phyloP scores from a whole-genome alignment of 257 asterid genomes.

The Dorcoceras hygrometricum region DNA sequence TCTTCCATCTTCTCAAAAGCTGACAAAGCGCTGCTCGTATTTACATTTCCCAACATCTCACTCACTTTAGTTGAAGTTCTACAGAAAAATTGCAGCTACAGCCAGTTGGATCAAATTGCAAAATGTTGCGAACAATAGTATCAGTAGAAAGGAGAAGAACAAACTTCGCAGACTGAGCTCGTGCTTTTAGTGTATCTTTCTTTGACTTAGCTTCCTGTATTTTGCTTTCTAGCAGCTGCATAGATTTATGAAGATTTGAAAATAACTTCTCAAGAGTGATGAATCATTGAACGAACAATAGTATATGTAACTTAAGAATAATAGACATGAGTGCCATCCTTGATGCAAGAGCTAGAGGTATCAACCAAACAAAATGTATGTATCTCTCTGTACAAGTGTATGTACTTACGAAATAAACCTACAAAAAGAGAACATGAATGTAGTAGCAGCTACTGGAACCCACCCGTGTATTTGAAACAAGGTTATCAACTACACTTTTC shows the following conservation, averaged over 20 bases:
- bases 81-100: conserved; percentile 27
- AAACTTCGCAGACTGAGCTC: conserved; percentile 98
- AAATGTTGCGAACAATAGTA: conserved; percentile 15
- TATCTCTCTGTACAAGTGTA: conserved; percentile 26
- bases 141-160: conserved; percentile 32
- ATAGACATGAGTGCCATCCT: conserved; percentile 2
- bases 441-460: conserved; percentile 28
- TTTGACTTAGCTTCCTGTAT: conserved; percentile 96
- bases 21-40: conserved; percentile 95
- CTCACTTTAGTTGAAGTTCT: conserved; percentile 95
- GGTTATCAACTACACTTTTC: conserved; percentile 76
- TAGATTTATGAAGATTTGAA: conserved; percentile 10
- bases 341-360: conserved; percentile 14
- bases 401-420: conserved; percentile 45
- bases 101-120: conserved; percentile 17
- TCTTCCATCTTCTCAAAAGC: conserved; percentile 99
- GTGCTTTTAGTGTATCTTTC: conserved; percentile 94
- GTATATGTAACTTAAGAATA: conserved; percentile 17
- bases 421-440: conserved; percentile 17
- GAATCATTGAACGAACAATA: conserved; percentile 8
- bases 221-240: conserved; percentile 92
- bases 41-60: conserved; percentile 95
- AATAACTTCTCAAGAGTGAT: conserved; percentile 2
- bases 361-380: conserved; percentile 8
- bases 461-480: conserved; percentile 89